These are phyloP conservation scores for Podaxis sp. DNA, from an alignment of 768 basidiomycete genomes.

Conservation along the genomic window DNA sequence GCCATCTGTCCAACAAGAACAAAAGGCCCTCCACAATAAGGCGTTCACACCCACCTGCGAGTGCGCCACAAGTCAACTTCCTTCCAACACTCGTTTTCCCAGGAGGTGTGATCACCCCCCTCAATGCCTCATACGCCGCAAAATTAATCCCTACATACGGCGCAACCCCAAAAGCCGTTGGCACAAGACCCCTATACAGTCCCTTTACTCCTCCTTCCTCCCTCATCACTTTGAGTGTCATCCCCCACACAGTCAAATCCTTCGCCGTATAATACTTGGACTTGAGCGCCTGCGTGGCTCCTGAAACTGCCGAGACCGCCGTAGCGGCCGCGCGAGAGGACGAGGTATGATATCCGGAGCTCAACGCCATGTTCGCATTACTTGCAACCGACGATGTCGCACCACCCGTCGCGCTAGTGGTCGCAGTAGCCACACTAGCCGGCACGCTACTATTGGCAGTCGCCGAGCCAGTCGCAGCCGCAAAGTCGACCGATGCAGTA, in stretches of 20 bases:
- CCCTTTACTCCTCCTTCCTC: slow-evolving; percentile 91
- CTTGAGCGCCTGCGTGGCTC: slow-evolving; percentile 21
- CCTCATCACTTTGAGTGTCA: slow-evolving; percentile 86
- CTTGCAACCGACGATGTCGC: slow-evolving; percentile 18
- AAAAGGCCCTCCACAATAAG: background rate
- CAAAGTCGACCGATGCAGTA: slow-evolving; percentile 59
- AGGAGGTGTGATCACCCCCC: slow-evolving; percentile 77
- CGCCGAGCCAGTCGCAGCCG: slow-evolving; percentile 16
- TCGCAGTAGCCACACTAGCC: slow-evolving; percentile 22
- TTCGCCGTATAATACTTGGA: slow-evolving; percentile 39
- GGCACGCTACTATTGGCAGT: slow-evolving; percentile 16
- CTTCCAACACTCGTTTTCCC: slow-evolving; percentile 65
- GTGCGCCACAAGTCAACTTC: slow-evolving; percentile 82
- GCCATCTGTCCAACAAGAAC: background rate
- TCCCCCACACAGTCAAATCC: slow-evolving; percentile 77
- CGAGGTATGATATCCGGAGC: slow-evolving; percentile 59
- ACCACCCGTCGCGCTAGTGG: slow-evolving; percentile 23
- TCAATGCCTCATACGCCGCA: slow-evolving; percentile 85
- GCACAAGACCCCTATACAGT: slow-evolving; percentile 80
- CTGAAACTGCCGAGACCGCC: slow-evolving; percentile 20
- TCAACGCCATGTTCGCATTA: slow-evolving; percentile 31
- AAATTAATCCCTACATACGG: slow-evolving; percentile 93
- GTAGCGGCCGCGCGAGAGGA: slow-evolving; percentile 34
- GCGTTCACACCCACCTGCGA: slow-evolving; percentile 58
- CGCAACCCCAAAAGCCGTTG: slow-evolving; percentile 87